These are phyloP conservation scores for Dendrobium chrysotoxum DNA, from an alignment of 106 monocot genomes.

Conservation along the genomic window DNA sequence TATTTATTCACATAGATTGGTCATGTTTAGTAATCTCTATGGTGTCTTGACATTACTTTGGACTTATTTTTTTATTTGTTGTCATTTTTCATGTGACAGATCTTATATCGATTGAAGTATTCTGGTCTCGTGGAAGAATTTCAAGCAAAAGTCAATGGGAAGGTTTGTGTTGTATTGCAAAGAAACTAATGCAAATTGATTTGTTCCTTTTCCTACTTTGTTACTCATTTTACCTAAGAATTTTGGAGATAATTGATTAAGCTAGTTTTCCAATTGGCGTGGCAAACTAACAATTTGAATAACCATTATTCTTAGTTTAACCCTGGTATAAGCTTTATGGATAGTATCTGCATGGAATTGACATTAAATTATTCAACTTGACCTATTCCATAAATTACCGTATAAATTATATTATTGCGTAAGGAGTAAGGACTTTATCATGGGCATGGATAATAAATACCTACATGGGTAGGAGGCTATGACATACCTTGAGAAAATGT, in stretches of 20 bases:
- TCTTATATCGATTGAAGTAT: constrained; percentile 45
- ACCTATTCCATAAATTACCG: not conserved
- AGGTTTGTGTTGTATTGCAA: constrained; percentile 19
- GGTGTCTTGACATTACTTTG: not conserved
- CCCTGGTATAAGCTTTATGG: not conserved
- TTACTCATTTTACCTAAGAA: not conserved
- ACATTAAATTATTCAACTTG: not conserved
- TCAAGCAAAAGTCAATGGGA: constrained; percentile 38
- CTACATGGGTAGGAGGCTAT: not conserved
- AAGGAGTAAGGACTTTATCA: not conserved
- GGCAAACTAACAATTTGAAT: not conserved
- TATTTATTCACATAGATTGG: not conserved
- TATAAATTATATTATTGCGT: not conserved
- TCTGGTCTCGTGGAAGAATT: constrained; percentile 53
- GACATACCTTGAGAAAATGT: not conserved
- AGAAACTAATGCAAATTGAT: not conserved
- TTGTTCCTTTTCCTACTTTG: not conserved
- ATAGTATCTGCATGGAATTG: not conserved
- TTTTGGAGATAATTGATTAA: not conserved
- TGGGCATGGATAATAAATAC: not conserved
- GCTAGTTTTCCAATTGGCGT: not conserved
- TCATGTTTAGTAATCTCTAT: not conserved
- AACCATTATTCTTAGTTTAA: not conserved
- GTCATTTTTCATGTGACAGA: constrained; percentile 15
- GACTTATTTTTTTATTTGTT: not conserved